Base-by-base conservation (phyloP, 371 early-diverging fungal genomes). In the Mortierella sp. region DNA sequence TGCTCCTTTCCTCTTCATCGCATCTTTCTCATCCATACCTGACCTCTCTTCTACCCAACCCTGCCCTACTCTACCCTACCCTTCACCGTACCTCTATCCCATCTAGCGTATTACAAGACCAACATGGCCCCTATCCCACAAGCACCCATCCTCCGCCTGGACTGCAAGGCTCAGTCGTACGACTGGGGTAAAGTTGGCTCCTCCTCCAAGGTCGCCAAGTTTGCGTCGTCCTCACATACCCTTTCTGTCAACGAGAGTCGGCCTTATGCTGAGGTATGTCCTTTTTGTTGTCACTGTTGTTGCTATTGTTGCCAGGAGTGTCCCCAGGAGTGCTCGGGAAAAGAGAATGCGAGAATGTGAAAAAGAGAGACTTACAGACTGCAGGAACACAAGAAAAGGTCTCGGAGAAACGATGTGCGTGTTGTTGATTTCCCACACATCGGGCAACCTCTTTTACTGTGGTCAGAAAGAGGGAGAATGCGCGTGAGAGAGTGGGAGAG, bases 111-210 rank as follows among this genome's bases (percentile, higher is more conserved):
- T 9, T 9, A 37, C 37, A 37, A 37, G 5, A 9, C 37, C 7
- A 56, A 58, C 7, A 75, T 75, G 70, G 29, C 48, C 23, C 26
- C 44, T 9, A 9, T 37, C 1, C n/a, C 71, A n/a, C 72, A 70
- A 18, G 73, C 75, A 15, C 51, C 83, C 52, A 83, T 89, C 60
- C 85, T 87, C 72, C 87, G 88, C 52, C 83, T 90, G 48, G 83
- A 85, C 71, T 84, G 88, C 62, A 75, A 85, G 53, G 85, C 88
- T n/a, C 93, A 95, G 81, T 89, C 89, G 62, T 99, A 99, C 85
- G 97, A 94, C 82, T 99, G 99, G 99, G 99, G 99, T 55, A 96
- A 96, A 82, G 73, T 92, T 29, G 99, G 98, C 9, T 75, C 80
- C 66, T 81, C 80, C 30, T 93, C 93, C 81, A 94, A 92, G 79